Conservation (phyloP, 1,284 basidiomycete species). For the Leucoagaricus sp. region DNA sequence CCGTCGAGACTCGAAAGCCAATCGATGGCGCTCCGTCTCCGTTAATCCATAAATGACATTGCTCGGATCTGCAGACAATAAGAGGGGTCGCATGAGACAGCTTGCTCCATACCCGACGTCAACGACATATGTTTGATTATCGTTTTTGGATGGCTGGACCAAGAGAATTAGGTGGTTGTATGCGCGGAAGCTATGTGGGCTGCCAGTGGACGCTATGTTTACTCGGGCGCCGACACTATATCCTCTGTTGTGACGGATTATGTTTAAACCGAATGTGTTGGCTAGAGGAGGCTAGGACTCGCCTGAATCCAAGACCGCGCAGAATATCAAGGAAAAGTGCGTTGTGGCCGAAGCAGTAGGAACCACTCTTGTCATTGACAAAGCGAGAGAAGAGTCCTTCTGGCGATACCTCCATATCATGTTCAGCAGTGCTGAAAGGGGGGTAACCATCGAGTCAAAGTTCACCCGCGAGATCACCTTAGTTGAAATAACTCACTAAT, state of each 20-base stretch:
- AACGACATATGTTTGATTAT: slow-evolving; percentile 36
- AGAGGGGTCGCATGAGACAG: slow-evolving; percentile 34
- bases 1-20: slow-evolving; percentile 20
- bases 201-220: slow-evolving; percentile 22
- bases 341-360: slow-evolving; percentile 41
- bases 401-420: slow-evolving; percentile 33
- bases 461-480: neutral
- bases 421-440: slow-evolving; percentile 24
- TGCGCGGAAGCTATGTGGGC: slow-evolving; percentile 20
- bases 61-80: slow-evolving; percentile 27
- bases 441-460: neutral
- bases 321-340: slow-evolving; percentile 36
- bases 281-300: neutral
- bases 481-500: slow-evolving; percentile 32
- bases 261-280: neutral
- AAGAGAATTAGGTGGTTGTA: slow-evolving; percentile 36
- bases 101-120: slow-evolving; percentile 39
- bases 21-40: slow-evolving; percentile 30
- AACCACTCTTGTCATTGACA: slow-evolving; percentile 31
- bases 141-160: slow-evolving; percentile 34
- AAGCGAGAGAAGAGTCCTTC: slow-evolving; percentile 31
- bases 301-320: slow-evolving; percentile 37
- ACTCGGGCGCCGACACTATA: slow-evolving; percentile 32
- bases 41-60: slow-evolving; percentile 28
- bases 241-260: slow-evolving; percentile 20